Conservation (phyloP, 2,329 filamentous ascomycete species). For the Diaporthe humulicola region DNA sequence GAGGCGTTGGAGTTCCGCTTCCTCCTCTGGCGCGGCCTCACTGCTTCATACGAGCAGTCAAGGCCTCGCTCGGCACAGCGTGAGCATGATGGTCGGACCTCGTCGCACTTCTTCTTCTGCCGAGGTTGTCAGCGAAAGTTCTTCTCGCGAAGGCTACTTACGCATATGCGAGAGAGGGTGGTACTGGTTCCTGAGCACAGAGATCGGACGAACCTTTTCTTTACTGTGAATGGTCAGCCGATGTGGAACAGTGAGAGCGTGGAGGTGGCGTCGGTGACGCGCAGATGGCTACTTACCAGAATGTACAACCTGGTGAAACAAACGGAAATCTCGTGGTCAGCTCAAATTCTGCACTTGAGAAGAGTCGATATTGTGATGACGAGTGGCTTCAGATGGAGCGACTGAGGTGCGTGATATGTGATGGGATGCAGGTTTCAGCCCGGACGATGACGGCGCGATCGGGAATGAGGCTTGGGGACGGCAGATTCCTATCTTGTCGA, state of each 20-base stretch:
- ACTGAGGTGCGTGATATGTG: constrained; percentile 20
- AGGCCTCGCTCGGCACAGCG: constrained; percentile 64
- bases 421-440: not conserved
- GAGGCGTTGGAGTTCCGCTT: constrained; percentile 51
- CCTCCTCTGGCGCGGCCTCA: constrained; percentile 57
- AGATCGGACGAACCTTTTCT: constrained; percentile 61
- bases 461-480: not conserved
- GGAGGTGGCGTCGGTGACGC: constrained; percentile 8
- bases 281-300: constrained; percentile 58
- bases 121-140: constrained; percentile 22
- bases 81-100: constrained; percentile 63
- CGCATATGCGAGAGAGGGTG: not conserved
- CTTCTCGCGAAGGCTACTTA: not conserved
- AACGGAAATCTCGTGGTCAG: constrained; percentile 38
- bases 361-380: not conserved
- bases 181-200: not conserved
- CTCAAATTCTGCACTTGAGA: constrained; percentile 43
- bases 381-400: not conserved
- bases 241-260: constrained; percentile 35
- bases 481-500: not conserved
- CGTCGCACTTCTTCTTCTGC: constrained; percentile 72
- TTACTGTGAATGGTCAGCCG: constrained; percentile 55
- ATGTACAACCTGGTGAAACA: constrained; percentile 60
- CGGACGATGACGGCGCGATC: not conserved
- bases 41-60: constrained; percentile 64